Percentiles rank a stretch among this genome's conserved stretches.
These are phyloP conservation scores for Nakazawaea ambrosiae DNA, from an alignment of 805 yeast species.

Conservation along the genomic window DNA sequence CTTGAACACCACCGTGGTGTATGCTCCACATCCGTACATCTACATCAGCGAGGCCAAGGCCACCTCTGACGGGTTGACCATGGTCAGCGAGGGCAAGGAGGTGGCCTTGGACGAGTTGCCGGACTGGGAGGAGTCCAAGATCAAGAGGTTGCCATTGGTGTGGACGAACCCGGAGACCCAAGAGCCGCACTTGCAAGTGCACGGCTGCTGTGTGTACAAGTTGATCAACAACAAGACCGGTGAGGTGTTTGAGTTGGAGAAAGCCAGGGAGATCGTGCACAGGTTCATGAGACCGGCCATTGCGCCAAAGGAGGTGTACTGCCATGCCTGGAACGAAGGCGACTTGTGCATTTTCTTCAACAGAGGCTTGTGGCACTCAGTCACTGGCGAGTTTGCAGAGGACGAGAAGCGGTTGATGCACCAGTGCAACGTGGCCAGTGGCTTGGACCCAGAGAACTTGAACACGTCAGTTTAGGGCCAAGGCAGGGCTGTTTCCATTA, in stretches of 20 bases:
- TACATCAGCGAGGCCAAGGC: conserved; percentile 77
- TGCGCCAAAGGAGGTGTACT: conserved; percentile 63
- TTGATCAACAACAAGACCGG: conserved; percentile 50
- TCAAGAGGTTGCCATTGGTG: conserved; percentile 76
- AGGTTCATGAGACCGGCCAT: conserved; percentile 82
- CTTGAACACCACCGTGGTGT: conserved; percentile 70
- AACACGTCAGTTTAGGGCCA: too few species aligned
- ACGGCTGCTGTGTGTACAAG: conserved; percentile 78
- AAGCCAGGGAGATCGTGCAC: conserved; percentile 69
- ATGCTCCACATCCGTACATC: conserved; percentile 91
- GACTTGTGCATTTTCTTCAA: conserved; percentile 83
- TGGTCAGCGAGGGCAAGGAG: conserved; percentile 77
- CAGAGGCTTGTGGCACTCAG: conserved; percentile 89
- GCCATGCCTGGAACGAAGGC: conserved; percentile 79
- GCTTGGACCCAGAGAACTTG: conserved; percentile 48
- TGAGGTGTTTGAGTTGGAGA: conserved; percentile 53
- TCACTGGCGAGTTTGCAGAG: conserved; percentile 77
- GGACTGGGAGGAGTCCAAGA: conserved; percentile 72
- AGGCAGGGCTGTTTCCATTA: too few species aligned
- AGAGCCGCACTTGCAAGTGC: conserved; percentile 77
- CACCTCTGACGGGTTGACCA: conserved; percentile 79
- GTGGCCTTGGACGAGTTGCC: conserved; percentile 62
- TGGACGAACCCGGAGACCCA: conserved; percentile 91
- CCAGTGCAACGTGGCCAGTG: conserved; percentile 88
- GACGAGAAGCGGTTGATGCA: conserved; percentile 85